Evolutionary conservation across 495 filamentous ascomycete genomes (phyloP), one percentile per base, ranked within the genome.

Genomic region (Penicillium maclennaniae): DNA sequence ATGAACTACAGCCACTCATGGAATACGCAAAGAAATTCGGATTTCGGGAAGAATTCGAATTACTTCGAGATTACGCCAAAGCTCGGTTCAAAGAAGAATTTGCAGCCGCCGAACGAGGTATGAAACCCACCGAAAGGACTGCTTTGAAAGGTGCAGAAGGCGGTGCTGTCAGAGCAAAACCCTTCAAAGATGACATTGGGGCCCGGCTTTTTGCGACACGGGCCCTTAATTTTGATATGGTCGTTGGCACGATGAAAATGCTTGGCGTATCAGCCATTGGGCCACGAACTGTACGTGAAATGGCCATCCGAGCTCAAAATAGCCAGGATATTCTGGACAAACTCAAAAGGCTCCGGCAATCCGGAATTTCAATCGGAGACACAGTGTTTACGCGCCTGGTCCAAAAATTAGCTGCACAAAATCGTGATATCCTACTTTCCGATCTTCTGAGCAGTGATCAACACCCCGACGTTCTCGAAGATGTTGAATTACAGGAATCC

Each of bases 381-480:
- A 84, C 79, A 3, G 70, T 81, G 2, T 93, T 87, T 59, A 69
- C 77, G 1, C 70, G 76, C 25, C 59, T 87, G 10, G 56, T 92
- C 14, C 71, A 78, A 42, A 77, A 79, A 54, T 72, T 89, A 20
- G 83, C 83, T 9, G 55, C 53, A 6, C 71, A 81, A 48, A 73
- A 79, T 6, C 78, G 85, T 14, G 68, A 72, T 1, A 75, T 81
- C 5, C 66, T 86, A 44, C 72, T 92, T 10, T 65, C 76, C 12
- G 74, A 79, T 50, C 60, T 95, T 3, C 60, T 92, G 2, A 58
- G 75, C 20, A 85, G 81, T 45, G 88, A 92, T 59, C 82, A 89
- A 41, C 88, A 93, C 65, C 87, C 87, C 0, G 87, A 91, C 53
- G 74, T 80, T 5, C 81, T 88, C 21, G 87, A 89, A 48, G 83